Percentiles rank a stretch among this genome's conserved stretches.
phyloP scores from a whole-genome alignment of 129 eudicot genomes.

The Chrysanthemum seticuspe region DNA sequence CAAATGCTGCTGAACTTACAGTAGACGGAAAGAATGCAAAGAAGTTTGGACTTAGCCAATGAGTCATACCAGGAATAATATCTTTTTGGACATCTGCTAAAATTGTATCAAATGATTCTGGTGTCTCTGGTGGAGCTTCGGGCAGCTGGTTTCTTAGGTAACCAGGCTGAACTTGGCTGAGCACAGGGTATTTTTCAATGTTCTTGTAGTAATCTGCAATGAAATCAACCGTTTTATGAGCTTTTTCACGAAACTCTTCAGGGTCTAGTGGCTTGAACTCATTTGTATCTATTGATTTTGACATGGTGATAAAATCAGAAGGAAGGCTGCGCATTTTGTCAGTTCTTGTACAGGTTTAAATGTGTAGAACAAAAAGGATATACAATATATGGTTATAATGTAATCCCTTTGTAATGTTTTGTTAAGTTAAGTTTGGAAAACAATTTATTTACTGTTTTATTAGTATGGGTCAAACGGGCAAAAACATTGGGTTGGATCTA shows the following conservation, averaged over 20 bases:
- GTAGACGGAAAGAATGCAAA: constrained; percentile 50
- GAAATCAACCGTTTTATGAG: constrained; percentile 40
- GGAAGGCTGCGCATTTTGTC: constrained; percentile 33
- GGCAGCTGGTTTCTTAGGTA: constrained; percentile 36
- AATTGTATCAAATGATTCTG: constrained; percentile 37
- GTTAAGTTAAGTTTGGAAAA: too few species aligned
- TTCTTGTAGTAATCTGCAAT: constrained; percentile 39
- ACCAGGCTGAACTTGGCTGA: constrained; percentile 40
- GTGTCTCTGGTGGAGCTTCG: constrained; percentile 32
- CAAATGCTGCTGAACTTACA: constrained; percentile 42
- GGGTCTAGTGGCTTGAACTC: constrained; percentile 40
- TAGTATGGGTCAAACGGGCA: too few species aligned
- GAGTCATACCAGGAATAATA: constrained; percentile 49
- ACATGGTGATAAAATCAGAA: constrained; percentile 2
- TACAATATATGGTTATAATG: not conserved
- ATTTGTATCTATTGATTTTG: not conserved
- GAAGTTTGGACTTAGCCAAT: constrained; percentile 48
- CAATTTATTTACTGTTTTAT: too few species aligned
- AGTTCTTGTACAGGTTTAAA: not conserved
- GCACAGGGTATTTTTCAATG: constrained; percentile 35
- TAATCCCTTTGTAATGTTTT: too few species aligned
- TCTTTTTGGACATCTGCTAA: constrained; percentile 26
- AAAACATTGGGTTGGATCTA: too few species aligned
- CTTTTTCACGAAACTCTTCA: constrained; percentile 39
- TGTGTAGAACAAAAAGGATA: not conserved